A percentile compares a stretch with the other conserved stretches of the same genome.
These are phyloP conservation scores for Fusarium piperis DNA, from an alignment of 2,329 filamentous ascomycete species.

Conservation along the genomic window DNA sequence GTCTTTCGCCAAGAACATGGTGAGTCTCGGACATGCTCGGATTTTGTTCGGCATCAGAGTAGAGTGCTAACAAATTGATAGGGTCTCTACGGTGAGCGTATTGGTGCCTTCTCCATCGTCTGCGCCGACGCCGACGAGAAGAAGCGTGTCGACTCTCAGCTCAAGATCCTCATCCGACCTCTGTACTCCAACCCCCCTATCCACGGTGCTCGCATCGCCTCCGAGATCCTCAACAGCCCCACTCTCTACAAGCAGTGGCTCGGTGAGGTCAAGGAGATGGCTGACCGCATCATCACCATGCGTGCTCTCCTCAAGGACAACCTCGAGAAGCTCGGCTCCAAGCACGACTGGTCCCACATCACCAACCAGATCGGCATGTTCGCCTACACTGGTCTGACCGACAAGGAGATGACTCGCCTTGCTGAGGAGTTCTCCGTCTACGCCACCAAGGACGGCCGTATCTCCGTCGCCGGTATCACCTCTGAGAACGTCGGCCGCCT, in stretches of 20 bases:
- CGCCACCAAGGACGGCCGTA: constrained; percentile 91
- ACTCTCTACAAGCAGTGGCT: constrained; percentile 94
- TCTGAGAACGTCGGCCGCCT: constrained; percentile 81
- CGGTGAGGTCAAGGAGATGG: constrained; percentile 97
- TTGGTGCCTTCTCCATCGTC: constrained; percentile 95
- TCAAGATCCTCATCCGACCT: constrained; percentile 97
- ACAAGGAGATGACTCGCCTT: constrained; percentile 90
- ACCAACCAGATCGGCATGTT: constrained; percentile 99
- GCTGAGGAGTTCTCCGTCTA: constrained; percentile 98
- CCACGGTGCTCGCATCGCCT: constrained; percentile 93
- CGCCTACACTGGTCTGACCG: constrained; percentile 91
- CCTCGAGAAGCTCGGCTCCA: constrained; percentile 92
- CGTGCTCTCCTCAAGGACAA: constrained; percentile 92
- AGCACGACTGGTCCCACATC: constrained; percentile 99
- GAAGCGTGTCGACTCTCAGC: constrained; percentile 94
- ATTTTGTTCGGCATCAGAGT: background rate
- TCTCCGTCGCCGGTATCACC: constrained; percentile 87
- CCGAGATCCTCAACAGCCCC: constrained; percentile 88
- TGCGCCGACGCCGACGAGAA: constrained; percentile 87
- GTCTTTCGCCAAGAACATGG: constrained; percentile 99
- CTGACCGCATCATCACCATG: constrained; percentile 99
- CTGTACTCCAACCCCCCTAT: constrained; percentile 98
- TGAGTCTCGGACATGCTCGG: constrained; percentile 49
- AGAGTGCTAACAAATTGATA: constrained; percentile 45
- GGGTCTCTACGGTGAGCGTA: constrained; percentile 98